Conservation (phyloP, 306 rosid genomes). For the Citrullus colocynthis region DNA sequence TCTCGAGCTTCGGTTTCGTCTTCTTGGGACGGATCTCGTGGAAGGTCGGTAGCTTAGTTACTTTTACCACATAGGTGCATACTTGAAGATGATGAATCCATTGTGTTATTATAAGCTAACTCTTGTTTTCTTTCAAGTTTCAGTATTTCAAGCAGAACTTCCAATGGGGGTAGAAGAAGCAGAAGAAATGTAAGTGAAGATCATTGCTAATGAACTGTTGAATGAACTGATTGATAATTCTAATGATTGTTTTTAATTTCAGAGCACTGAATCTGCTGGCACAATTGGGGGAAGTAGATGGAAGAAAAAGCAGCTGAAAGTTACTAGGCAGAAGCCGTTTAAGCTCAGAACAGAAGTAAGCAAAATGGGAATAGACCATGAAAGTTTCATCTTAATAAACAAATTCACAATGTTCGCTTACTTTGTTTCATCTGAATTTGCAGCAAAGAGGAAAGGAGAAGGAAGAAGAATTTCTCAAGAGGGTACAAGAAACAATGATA, state of each 20-base stretch:
- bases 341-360: conserved; percentile 87
- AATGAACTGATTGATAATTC: background rate
- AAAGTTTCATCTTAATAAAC: background rate
- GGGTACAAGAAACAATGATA: conserved; percentile 43
- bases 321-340: conserved; percentile 65
- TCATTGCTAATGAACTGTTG: conserved; percentile 6
- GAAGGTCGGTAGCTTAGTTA: conserved; percentile 43
- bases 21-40: conserved; percentile 58
- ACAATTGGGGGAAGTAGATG: conserved; percentile 54
- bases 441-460: conserved; percentile 85
- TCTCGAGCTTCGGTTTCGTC: conserved; percentile 33
- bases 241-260: conserved; percentile 9
- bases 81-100: background rate
- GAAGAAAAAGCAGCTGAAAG: conserved; percentile 55
- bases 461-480: conserved; percentile 70
- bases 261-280: conserved; percentile 63
- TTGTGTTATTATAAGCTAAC: conserved; percentile 2
- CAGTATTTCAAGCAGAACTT: conserved; percentile 59
- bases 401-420: background rate
- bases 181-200: conserved; percentile 64
- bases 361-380: background rate
- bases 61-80: background rate
- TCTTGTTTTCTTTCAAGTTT: conserved; percentile 9
- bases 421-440: conserved; percentile 15
- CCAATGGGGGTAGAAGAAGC: conserved; percentile 53